Percentiles rank a stretch among this genome's conserved stretches.
These are phyloP conservation scores for Blastomyces emzantsi DNA, from an alignment of 2,329 filamentous ascomycete genomes.

Conservation along the genomic window DNA sequence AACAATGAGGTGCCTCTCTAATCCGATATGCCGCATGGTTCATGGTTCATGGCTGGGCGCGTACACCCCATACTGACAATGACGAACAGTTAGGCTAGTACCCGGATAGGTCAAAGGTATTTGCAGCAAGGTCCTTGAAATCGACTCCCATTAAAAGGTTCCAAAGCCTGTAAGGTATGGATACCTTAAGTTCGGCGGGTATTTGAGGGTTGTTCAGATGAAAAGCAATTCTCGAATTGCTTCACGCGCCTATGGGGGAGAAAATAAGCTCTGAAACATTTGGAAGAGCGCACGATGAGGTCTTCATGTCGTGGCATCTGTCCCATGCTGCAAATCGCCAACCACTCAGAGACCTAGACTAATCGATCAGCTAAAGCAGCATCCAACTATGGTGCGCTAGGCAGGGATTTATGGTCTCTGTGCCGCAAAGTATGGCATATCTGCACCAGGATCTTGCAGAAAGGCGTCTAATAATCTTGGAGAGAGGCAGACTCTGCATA, in stretches of 20 bases:
- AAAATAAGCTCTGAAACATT: not conserved
- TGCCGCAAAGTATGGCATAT: not conserved
- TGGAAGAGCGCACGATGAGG: not conserved
- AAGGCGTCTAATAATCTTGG: not conserved
- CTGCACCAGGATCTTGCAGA: conserved; percentile 1
- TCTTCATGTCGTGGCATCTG: not conserved
- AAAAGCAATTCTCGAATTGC: not conserved
- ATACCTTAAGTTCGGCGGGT: not conserved
- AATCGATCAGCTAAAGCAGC: not conserved
- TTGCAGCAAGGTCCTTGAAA: not conserved
- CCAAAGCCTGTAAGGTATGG: not conserved
- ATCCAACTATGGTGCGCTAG: not conserved
- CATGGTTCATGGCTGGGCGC: not conserved
- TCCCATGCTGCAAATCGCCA: not conserved
- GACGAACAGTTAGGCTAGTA: not conserved
- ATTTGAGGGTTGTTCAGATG: not conserved
- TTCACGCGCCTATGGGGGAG: not conserved
- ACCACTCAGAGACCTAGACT: conserved; percentile 1
- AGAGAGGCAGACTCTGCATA: not conserved
- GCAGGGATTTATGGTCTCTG: not conserved
- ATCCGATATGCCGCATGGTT: not conserved
- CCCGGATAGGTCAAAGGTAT: not conserved
- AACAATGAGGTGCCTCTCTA: not conserved
- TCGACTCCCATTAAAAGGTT: no score
- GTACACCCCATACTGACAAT: not conserved